Evolutionary conservation across 257 asterid genomes (phyloP).

Genomic region (Solanum bulbocastanum): DNA sequence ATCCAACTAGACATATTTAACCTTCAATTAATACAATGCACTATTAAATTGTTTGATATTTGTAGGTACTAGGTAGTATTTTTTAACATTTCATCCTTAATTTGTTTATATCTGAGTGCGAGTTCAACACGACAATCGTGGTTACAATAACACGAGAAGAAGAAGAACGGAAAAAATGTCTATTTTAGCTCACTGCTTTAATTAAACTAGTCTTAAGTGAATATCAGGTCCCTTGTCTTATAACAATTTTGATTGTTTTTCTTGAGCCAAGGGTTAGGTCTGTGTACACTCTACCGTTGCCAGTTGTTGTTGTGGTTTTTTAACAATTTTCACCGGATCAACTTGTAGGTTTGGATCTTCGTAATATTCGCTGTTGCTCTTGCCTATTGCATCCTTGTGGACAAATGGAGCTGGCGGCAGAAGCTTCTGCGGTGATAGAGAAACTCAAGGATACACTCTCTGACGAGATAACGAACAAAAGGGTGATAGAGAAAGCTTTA

Average conservation of each 20-base stretch:
- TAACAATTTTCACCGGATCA: neutral
- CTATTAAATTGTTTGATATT: neutral
- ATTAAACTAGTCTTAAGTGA: neutral
- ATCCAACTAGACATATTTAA: neutral
- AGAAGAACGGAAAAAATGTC: neutral
- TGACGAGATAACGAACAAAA: neutral
- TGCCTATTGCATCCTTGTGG: neutral
- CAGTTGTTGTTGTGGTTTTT: neutral
- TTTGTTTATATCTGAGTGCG: neutral
- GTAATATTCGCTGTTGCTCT: neutral
- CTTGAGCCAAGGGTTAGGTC: neutral
- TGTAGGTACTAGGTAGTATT: neutral
- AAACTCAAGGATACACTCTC: slow-evolving; percentile 11
- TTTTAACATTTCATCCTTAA: neutral
- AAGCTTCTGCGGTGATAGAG: slow-evolving; percentile 13
- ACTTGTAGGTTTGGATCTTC: neutral
- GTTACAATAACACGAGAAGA: neutral
- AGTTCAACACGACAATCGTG: neutral
- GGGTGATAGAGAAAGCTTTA: neutral
- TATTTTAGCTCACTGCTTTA: neutral
- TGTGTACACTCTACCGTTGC: neutral
- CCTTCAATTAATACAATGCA: neutral
- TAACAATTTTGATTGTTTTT: neutral
- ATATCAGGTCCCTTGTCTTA: neutral
- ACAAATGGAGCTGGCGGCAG: slow-evolving; percentile 15